Percentiles rank a stretch among this genome's conserved stretches.
Conservation (phyloP, 2,329 filamentous ascomycete genomes). For the Aspergillus costaricaensis region DNA sequence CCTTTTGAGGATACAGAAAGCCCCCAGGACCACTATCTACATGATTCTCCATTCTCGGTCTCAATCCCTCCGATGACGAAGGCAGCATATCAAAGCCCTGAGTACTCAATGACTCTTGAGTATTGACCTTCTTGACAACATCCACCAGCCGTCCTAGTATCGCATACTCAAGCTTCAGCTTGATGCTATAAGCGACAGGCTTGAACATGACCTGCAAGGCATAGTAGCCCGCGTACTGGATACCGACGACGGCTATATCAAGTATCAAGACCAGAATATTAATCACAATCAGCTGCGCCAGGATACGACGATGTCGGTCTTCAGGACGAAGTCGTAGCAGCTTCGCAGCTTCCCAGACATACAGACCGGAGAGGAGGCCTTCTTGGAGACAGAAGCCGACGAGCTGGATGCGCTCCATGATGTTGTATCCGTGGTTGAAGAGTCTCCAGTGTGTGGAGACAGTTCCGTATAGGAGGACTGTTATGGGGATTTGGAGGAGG, state of each 20-base stretch:
- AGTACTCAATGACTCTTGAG: not conserved
- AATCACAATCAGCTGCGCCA: conserved; percentile 53
- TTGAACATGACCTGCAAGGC: conserved; percentile 45
- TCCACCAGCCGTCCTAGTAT: conserved; percentile 51
- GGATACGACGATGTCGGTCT: conserved; percentile 23
- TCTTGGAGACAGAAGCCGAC: conserved; percentile 56
- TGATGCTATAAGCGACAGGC: conserved; percentile 39
- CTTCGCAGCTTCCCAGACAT: conserved; percentile 53
- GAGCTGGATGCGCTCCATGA: conserved; percentile 54
- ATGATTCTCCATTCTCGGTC: not conserved
- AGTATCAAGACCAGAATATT: conserved; percentile 51
- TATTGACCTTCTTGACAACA: not conserved
- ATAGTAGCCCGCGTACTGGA: conserved; percentile 44
- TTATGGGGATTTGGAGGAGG: conserved; percentile 41
- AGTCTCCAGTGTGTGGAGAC: conserved; percentile 20
- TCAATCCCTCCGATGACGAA: not conserved
- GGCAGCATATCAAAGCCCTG: not conserved
- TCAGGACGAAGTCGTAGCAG: conserved; percentile 37
- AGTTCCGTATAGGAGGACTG: conserved; percentile 40
- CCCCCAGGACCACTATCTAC: not conserved
- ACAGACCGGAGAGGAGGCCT: conserved; percentile 51
- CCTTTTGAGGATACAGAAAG: not conserved
- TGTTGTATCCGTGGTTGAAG: conserved; percentile 30
- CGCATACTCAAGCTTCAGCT: conserved; percentile 58
- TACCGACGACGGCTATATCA: conserved; percentile 46